Base-by-base conservation (phyloP, 2,329 filamentous ascomycete genomes). In the Leptodontidium sp. region DNA sequence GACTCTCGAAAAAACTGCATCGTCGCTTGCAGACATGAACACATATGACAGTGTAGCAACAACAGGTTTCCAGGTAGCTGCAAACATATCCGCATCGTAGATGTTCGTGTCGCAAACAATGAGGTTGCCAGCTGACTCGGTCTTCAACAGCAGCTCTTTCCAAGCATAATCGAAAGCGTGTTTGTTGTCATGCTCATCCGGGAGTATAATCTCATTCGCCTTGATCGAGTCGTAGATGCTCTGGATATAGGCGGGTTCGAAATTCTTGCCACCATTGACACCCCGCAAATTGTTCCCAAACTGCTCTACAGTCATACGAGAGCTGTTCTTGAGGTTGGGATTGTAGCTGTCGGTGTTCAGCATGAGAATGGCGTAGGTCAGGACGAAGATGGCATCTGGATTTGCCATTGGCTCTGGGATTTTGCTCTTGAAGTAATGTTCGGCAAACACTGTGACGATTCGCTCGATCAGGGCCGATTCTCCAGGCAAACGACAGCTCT, bases 1-100 rank as follows among this genome's bases (percentile, higher is more conserved):
- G 21, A 99, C 92, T 69, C 96, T 89, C 45, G 93, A 93, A 78
- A 97, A 99, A 2, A 99, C 96, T 0, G 95, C 89, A 79, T 99
- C 96, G 77, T 99, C 97, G 0, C 94, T 97, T 17, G 97, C 97
- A 45, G 95, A 98, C 91, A 98, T 97, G 83, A 99, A 99, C 3
- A 99, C 96, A 78, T 98, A 99, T 14, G 96, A 97, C 65, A 99
- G 84, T 0, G 97, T 98, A 3, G 96, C 94, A 47, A 99, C 87
- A 61, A 99, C 94, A 0, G 97, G 95, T 78, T 89, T 94, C 96
- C 97, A 99, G 0, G 94, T 98, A 26, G 94, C 92, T 67, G 92
- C 90, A 79, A 99, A 99, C 93, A 99, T 98, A 78, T 99, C 94
- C 4, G 94, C 93, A 80, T 99, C 97, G 79, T 93, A 99, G 49